phyloP scores from a whole-genome alignment of 805 yeast genomes.

The Lachancea waltii region DNA sequence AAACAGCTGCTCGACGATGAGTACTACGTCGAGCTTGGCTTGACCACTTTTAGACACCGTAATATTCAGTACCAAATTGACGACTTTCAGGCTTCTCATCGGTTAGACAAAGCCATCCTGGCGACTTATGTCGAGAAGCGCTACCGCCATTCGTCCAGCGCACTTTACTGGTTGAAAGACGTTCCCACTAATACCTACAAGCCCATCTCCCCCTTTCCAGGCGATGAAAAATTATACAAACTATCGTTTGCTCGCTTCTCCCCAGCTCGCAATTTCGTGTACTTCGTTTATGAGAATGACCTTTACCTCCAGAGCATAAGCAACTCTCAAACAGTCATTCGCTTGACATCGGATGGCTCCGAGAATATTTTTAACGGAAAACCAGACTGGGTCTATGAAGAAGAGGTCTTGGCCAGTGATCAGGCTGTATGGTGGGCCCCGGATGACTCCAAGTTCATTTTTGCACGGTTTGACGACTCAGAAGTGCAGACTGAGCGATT shows the following conservation, averaged over 20 bases:
- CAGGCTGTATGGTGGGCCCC: constrained; percentile 69
- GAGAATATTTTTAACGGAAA: constrained; percentile 53
- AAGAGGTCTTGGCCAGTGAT: constrained; percentile 59
- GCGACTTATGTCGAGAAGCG: constrained; percentile 43
- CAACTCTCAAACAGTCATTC: constrained; percentile 7
- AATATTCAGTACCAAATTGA: constrained; percentile 38
- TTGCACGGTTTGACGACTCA: constrained; percentile 53
- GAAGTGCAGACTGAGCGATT: constrained; percentile 47
- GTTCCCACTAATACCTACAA: constrained; percentile 32
- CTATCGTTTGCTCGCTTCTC: constrained; percentile 51
- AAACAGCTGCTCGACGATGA: constrained; percentile 29
- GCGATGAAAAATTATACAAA: constrained; percentile 19
- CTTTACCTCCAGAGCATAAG: constrained; percentile 42
- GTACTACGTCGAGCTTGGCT: constrained; percentile 21
- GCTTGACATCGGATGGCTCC: constrained; percentile 44
- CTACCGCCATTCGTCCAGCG: constrained; percentile 66
- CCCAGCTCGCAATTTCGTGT: constrained; percentile 48
- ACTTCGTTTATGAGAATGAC: constrained; percentile 52
- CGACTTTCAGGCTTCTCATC: constrained; percentile 38
- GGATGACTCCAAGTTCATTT: constrained; percentile 50
- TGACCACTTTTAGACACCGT: constrained; percentile 36
- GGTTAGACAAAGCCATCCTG: constrained; percentile 46
- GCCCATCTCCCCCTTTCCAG: constrained; percentile 26
- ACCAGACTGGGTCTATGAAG: constrained; percentile 84
- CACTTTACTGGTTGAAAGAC: constrained; percentile 58